A percentile compares a stretch with the other conserved stretches of the same genome.
Evolutionary conservation across 108 stramenopile genomes (phyloP).

Genomic region (Conticribra guillardii): DNA sequence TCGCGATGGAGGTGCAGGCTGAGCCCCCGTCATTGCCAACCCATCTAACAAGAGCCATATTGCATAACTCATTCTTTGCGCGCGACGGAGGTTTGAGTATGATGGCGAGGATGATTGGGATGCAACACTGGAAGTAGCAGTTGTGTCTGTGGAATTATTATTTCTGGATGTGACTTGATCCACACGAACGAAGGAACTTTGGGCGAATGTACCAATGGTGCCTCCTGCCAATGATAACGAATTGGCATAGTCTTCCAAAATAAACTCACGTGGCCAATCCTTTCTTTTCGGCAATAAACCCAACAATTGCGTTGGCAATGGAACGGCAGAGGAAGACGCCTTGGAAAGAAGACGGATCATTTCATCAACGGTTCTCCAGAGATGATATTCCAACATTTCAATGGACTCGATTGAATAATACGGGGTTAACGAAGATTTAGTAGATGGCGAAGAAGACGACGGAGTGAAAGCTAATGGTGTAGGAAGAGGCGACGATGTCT

Average conservation of each 20-base stretch:
- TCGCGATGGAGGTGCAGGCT: conserved; percentile 21
- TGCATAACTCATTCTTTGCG: conserved; percentile 24
- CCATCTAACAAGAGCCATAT: conserved; percentile 41
- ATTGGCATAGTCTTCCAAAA: conserved; percentile 30
- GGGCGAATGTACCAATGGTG: conserved; percentile 20
- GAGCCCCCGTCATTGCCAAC: conserved; percentile 16
- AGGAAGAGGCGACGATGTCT: background rate
- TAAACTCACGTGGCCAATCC: conserved; percentile 42
- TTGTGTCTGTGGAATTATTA: background rate
- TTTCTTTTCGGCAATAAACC: conserved; percentile 39
- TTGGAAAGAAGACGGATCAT: conserved; percentile 39
- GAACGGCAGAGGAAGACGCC: conserved; percentile 17
- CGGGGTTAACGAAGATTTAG: conserved; percentile 6
- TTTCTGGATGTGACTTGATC: conserved; percentile 9
- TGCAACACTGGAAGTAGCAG: background rate
- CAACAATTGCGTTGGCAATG: conserved; percentile 40
- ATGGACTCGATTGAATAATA: conserved; percentile 20
- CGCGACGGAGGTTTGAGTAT: conserved; percentile 38
- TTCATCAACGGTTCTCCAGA: conserved; percentile 37
- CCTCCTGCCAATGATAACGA: conserved; percentile 12
- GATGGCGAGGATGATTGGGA: conserved; percentile 1
- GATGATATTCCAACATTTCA: conserved; percentile 32
- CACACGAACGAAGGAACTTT: conserved; percentile 37
- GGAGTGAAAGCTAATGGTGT: too few relatives aligned
- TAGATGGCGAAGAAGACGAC: background rate